Conservation (phyloP, 1,284 basidiomycete species). For the Amylostereum areolatum region DNA sequence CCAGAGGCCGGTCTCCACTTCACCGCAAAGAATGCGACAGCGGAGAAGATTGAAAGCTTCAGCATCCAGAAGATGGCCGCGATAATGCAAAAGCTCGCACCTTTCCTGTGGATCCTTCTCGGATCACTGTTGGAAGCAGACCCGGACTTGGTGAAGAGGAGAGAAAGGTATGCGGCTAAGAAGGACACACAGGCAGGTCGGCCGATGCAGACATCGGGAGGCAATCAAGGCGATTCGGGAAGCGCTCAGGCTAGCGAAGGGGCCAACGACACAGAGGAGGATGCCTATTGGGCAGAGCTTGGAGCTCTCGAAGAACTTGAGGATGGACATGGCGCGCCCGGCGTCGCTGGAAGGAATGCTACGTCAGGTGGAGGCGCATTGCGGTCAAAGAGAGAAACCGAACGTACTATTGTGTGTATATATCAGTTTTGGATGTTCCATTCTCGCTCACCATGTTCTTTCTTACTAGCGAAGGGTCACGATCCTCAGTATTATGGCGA, state of each 20-base stretch:
- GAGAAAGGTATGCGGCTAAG: no score
- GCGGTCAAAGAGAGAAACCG: background rate
- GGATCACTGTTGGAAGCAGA: background rate
- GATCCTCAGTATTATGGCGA: slow-evolving; percentile 1
- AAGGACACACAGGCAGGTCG: no score
- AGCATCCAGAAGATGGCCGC: background rate
- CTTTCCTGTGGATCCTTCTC: background rate
- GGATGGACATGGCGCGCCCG: no score
- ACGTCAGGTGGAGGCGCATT: background rate
- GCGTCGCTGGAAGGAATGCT: no score
- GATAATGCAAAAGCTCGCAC: background rate
- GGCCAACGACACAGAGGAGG: no score
- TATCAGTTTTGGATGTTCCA: background rate
- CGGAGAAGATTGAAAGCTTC: background rate
- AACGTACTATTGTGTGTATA: background rate
- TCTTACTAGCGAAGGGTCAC: slow-evolving; percentile 1
- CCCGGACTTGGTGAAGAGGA: background rate
- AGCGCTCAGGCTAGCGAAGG: no score
- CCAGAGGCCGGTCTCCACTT: background rate
- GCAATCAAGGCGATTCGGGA: no score
- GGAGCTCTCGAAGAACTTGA: background rate
- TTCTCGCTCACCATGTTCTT: background rate
- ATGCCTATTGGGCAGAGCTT: background rate
- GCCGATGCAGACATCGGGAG: no score
- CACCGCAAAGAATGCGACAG: slow-evolving; percentile 4